phyloP scores from a whole-genome alignment of 1,284 basidiomycete genomes.

The Ganoderma lingzhi region DNA sequence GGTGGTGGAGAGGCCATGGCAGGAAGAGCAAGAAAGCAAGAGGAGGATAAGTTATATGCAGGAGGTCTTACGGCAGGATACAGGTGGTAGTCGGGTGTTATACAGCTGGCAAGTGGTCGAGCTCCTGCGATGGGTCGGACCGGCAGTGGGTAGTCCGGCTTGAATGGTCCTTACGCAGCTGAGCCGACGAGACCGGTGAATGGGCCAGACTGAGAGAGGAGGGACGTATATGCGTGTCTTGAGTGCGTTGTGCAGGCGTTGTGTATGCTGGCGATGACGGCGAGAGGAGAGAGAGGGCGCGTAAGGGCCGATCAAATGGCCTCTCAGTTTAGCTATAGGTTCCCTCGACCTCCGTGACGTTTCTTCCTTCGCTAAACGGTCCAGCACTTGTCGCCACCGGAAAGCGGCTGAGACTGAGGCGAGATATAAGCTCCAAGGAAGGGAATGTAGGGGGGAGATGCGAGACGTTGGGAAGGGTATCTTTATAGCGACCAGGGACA shows the following conservation, averaged over 20 bases:
- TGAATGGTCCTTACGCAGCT: not conserved
- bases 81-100: constrained; percentile 6
- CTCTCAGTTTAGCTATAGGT: constrained; percentile 1
- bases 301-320: constrained; percentile 16
- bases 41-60: not conserved
- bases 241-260: not conserved
- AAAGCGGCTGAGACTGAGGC: not conserved
- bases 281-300: not conserved
- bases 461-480: not conserved
- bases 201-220: too few species aligned
- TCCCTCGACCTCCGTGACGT: constrained; percentile 11
- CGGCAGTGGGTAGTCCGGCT: not conserved
- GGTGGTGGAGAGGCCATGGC: constrained; percentile 24
- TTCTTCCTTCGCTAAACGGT: not conserved
- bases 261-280: constrained; percentile 1
- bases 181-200: not conserved
- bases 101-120: constrained; percentile 6
- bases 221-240: not conserved
- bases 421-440: not conserved
- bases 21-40: not conserved
- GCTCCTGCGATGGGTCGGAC: not conserved
- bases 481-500: not conserved
- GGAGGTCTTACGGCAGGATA: constrained; percentile 7
- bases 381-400: not conserved
- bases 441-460: not conserved